Percentiles rank a stretch among this genome's conserved stretches.
phyloP scores from a whole-genome alignment of 352 stramenopile genomes.

The Globisporangium lucens region DNA sequence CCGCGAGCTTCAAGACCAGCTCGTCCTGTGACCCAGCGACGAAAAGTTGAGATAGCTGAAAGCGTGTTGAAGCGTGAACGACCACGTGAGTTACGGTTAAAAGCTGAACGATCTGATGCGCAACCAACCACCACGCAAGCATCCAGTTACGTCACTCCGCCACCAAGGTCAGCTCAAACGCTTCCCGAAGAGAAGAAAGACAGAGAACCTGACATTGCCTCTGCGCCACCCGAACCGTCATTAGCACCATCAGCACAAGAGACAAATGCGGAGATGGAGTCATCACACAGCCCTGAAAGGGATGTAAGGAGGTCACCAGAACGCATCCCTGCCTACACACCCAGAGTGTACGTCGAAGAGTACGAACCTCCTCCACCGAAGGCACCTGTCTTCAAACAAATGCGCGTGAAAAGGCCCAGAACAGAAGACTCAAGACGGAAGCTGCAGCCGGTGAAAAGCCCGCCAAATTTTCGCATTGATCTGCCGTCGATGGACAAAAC shows the following conservation, averaged over 20 bases:
- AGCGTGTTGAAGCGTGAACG: slow-evolving; percentile 8
- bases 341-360: slow-evolving; percentile 22
- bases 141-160: neutral
- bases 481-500: slow-evolving; percentile 50
- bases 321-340: slow-evolving; percentile 3
- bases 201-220: neutral
- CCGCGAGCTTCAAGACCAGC: neutral
- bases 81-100: slow-evolving; percentile 14
- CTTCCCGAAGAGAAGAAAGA: neutral
- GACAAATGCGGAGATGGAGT: neutral
- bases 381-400: slow-evolving; percentile 35
- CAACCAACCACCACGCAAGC: neutral
- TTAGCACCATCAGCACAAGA: neutral
- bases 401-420: slow-evolving; percentile 23
- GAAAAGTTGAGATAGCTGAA: neutral
- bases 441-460: slow-evolving; percentile 49
- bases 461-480: slow-evolving; percentile 47
- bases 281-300: neutral
- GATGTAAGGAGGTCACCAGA: slow-evolving; percentile 6
- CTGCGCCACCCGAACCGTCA: neutral
- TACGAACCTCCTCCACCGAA: slow-evolving; percentile 37
- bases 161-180: neutral
- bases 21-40: neutral
- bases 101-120: neutral
- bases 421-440: slow-evolving; percentile 24